phyloP scores from a whole-genome alignment of 129 eudicot genomes.

The Ambrosia artemisiifolia region DNA sequence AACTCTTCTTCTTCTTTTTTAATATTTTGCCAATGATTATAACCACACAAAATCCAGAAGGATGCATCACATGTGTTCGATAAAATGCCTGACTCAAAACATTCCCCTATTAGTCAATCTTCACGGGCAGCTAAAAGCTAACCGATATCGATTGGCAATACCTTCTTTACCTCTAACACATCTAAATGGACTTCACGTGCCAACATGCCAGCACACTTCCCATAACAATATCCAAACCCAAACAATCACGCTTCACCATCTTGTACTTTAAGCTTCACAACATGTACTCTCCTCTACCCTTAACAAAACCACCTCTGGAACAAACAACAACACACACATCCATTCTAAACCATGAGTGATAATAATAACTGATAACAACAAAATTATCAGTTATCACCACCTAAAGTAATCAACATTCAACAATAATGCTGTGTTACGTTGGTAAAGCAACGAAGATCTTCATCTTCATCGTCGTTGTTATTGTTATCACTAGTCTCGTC shows the following conservation, averaged over 20 bases:
- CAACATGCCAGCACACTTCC: constrained; percentile 21
- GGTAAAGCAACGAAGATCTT: constrained; percentile 99
- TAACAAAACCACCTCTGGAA: neutral
- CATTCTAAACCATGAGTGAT: constrained; percentile 1
- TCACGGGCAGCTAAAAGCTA: constrained; percentile 4
- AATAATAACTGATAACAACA: constrained; percentile 1
- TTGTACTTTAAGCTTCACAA: neutral
- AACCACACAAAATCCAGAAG: too few species aligned
- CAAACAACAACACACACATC: neutral
- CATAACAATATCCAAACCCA: neutral
- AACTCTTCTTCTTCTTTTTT: too few species aligned
- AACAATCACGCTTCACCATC: neutral
- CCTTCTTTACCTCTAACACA: neutral
- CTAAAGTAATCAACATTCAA: constrained; percentile 16
- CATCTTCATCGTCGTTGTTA: constrained; percentile 60
- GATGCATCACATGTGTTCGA: neutral
- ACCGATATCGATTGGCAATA: constrained; percentile 5
- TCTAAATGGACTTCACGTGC: constrained; percentile 55
- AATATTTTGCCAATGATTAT: too few species aligned
- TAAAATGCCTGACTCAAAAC: neutral
- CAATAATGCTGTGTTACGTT: constrained; percentile 64
- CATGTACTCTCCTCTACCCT: neutral
- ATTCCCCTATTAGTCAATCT: neutral
- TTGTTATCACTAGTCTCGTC: constrained; percentile 58
- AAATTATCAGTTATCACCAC: constrained; percentile 23